Conservation (phyloP, 352 stramenopile genomes). For the Phytophthora tentaculata region DNA sequence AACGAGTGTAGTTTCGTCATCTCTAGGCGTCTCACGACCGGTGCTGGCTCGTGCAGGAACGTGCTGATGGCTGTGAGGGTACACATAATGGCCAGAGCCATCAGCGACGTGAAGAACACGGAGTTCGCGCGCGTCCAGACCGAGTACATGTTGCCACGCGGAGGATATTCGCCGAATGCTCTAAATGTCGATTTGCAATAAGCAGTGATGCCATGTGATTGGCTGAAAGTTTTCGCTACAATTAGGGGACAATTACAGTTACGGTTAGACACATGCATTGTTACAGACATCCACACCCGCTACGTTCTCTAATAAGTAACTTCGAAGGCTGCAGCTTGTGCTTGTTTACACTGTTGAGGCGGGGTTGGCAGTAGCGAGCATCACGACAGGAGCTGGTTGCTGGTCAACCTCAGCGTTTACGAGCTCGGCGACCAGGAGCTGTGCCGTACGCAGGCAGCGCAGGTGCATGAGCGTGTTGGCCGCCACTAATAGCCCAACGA, state of each 20-base stretch:
- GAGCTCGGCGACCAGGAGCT: slow-evolving; percentile 41
- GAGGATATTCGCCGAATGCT: slow-evolving; percentile 20
- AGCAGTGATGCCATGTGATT: slow-evolving; percentile 3
- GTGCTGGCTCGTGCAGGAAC: slow-evolving; percentile 61
- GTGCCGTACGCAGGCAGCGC: slow-evolving; percentile 47
- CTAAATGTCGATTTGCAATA: background rate
- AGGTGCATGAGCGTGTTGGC: slow-evolving; percentile 71
- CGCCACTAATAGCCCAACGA: slow-evolving; percentile 57
- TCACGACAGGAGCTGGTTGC: slow-evolving; percentile 17
- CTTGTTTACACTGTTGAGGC: slow-evolving; percentile 27
- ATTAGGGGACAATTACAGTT: background rate
- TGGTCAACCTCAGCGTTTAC: slow-evolving; percentile 32
- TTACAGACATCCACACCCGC: slow-evolving; percentile 18
- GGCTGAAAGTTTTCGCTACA: slow-evolving; percentile 7
- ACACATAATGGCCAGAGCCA: slow-evolving; percentile 76
- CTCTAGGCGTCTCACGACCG: slow-evolving; percentile 66
- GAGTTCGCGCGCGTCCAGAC: slow-evolving; percentile 87
- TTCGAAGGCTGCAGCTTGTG: background rate
- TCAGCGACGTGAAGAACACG: slow-evolving; percentile 85
- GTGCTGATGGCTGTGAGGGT: slow-evolving; percentile 78
- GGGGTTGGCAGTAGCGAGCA: slow-evolving; percentile 29
- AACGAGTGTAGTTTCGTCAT: slow-evolving; percentile 80
- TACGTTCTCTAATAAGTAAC: slow-evolving; percentile 19
- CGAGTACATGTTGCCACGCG: slow-evolving; percentile 72
- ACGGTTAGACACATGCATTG: slow-evolving; percentile 19